Base-by-base conservation (phyloP, 345 rosid species). In the Combretum micranthum region DNA sequence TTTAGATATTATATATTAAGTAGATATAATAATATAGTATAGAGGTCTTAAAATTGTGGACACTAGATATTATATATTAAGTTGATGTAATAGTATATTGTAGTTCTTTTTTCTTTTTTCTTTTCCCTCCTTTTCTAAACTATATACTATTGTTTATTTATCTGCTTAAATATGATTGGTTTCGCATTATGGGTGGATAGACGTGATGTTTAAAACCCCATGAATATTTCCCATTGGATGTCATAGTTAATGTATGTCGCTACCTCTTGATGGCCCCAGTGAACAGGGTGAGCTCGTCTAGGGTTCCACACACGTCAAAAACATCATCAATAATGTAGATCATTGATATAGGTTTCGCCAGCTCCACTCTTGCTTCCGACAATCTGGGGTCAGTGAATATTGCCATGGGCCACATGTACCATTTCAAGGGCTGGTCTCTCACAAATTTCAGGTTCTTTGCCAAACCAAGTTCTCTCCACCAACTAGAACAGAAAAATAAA, bases 361-460 rank as follows among this genome's bases (percentile, higher is more conserved):
- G 26, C 15, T 42, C 32, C 26, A 64, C 50, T 42, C 68, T 64
- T 57, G 47, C 60, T 43, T 12, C 32, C 16, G 61, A 56, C 50
- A 64, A 22, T 18, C 19, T 20, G 14, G 45, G 42, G n/a, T 64
- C 49, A 25, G 55, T 17, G 20, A 56, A 37, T 14, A 50, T 17
- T 6, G 56, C 61, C 61, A 56, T 56, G 4, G 61, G 23, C 68
- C 68, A 64, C 56, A 42, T 49, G 62, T 56, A 64, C 68, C 68
- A 64, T 42, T 64, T 64, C 45, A 64, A 1, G 2, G 61, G 68
- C 39, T 64, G 50, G 42, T 64, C 61, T 47, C 67, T 64, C 0
- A 47, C 61, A 17, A 47, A 21, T 11, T 64, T 64, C 50, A 64
- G n/a, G 9, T 49, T 48, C 50, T 56, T n/a, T 3, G 50, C 61